Evolutionary conservation across 768 basidiomycete genomes (phyloP), one percentile per base, ranked within the genome.

Genomic region (Rubroboletus satanas): DNA sequence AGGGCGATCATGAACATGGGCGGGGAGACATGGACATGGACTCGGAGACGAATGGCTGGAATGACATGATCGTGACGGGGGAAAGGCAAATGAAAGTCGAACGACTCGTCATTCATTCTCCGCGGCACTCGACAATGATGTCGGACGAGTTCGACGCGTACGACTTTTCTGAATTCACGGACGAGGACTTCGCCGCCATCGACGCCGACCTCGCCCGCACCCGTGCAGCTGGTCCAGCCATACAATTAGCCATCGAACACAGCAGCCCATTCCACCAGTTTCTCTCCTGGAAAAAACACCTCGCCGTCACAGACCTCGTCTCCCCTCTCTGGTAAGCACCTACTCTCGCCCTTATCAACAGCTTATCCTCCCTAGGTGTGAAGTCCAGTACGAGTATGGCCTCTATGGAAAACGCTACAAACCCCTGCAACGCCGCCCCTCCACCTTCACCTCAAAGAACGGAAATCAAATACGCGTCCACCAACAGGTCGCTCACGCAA

Each of bases 371-470:
- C 14, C 52, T 35, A 90, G 89, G 89, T 91, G 89, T 62, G 89
- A 90, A 64, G 78, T 89, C 7, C 87, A 90, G 65, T 83, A 81
- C 65, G 87, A 91, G 60, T 91, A 91, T 63, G 81, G 87, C 3
- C 73, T 90, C 38, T 80, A 81, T 31, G 84, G 86, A 55, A 73
- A 72, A 54, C 76, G 87, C 21, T 71, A 75, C 42, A 75, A 68
- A 42, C 81, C 78, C 17, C 58, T 87, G 0, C 70, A 72, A 18
- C 54, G 69, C 10, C 78, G 88, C 18, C 88, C 87, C 0, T 54
- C 69, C 11, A 72, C 80, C 1, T 90, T 91, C 58, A 66, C 69
- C 4, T 80, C 85, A 23, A 73, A 73, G 14, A 67, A 72, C 26
- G 89, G 89, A 15, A 87, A 85, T 55, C 71, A 73, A 21, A 89